These are phyloP conservation scores for Onygenales sp. DNA, from an alignment of 2,329 filamentous ascomycete species.

Conservation along the genomic window DNA sequence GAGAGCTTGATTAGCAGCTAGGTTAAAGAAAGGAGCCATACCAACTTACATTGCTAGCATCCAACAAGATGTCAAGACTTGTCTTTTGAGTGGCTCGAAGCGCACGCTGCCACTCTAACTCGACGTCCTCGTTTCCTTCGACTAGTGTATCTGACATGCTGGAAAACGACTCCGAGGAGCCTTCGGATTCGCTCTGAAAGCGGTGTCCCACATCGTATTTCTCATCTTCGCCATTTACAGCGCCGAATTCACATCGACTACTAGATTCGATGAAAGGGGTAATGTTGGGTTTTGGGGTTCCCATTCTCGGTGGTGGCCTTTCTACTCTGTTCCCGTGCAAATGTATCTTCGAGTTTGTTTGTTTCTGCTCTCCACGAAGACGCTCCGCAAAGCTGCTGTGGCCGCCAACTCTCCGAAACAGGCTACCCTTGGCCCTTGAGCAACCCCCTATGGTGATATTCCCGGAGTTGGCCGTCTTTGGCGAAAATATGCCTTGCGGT, in stretches of 20 bases:
- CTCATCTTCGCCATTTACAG: not conserved
- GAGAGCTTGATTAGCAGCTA: not conserved
- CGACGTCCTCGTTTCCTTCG: not conserved
- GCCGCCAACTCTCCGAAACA: not conserved
- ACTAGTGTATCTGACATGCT: constrained; percentile 1
- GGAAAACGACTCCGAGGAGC: constrained; percentile 3
- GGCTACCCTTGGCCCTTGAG: not conserved
- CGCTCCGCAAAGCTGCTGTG: not conserved
- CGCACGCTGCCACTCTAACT: constrained; percentile 1
- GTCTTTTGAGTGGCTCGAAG: constrained; percentile 7
- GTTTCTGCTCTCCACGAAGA: not conserved
- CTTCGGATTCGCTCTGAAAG: constrained; percentile 4
- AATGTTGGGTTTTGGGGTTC: not conserved
- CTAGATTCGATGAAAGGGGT: not conserved
- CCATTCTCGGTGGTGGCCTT: not conserved
- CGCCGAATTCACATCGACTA: not conserved
- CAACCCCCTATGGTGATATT: not conserved
- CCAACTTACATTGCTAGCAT: constrained; percentile 23
- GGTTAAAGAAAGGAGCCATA: not conserved
- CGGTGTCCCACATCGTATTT: not conserved
- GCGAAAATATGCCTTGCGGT: not conserved
- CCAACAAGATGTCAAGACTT: constrained; percentile 17
- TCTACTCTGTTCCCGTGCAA: not conserved
- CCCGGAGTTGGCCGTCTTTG: not conserved
- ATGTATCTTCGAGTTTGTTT: not conserved